Conservation (phyloP, 331 rosid species). For the Prunus yedoensis region DNA sequence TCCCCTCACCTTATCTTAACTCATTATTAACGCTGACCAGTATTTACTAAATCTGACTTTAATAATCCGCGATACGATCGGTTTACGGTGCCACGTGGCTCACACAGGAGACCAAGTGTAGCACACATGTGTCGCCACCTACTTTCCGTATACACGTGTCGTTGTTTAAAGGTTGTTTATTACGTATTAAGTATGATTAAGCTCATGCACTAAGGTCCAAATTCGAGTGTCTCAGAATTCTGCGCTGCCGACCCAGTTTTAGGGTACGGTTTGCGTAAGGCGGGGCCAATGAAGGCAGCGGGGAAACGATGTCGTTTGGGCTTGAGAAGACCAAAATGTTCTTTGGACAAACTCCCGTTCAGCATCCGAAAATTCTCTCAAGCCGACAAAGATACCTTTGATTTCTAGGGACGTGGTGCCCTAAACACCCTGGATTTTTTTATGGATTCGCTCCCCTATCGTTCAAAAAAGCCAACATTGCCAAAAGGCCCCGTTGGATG, state of each 20-base stretch:
- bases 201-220: conserved; percentile 25
- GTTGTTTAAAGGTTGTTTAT: not conserved
- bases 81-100: conserved; percentile 23
- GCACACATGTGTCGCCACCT: conserved; percentile 27
- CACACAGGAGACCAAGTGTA: not conserved
- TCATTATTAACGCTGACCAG: not conserved
- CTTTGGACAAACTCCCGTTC: conserved; percentile 19
- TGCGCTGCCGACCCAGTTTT: not conserved
- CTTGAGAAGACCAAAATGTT: not conserved
- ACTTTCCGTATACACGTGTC: conserved; percentile 35
- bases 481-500: not conserved
- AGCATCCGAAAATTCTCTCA: conserved; percentile 34
- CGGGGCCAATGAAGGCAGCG: not conserved
- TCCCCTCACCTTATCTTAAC: not conserved
- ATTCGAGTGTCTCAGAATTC: not conserved
- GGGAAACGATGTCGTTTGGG: conserved; percentile 43
- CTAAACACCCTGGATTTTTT: conserved; percentile 20
- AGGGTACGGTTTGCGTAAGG: too few species aligned
- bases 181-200: conserved; percentile 44
- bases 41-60: conserved; percentile 19
- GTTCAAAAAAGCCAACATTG: not conserved
- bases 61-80: not conserved
- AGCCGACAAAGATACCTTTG: conserved; percentile 47
- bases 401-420: conserved; percentile 7
- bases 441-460: not conserved